A percentile compares a stretch with the other conserved stretches of the same genome.
These are phyloP conservation scores for Vigna trinervia DNA, from an alignment of 306 rosid genomes.

Conservation along the genomic window DNA sequence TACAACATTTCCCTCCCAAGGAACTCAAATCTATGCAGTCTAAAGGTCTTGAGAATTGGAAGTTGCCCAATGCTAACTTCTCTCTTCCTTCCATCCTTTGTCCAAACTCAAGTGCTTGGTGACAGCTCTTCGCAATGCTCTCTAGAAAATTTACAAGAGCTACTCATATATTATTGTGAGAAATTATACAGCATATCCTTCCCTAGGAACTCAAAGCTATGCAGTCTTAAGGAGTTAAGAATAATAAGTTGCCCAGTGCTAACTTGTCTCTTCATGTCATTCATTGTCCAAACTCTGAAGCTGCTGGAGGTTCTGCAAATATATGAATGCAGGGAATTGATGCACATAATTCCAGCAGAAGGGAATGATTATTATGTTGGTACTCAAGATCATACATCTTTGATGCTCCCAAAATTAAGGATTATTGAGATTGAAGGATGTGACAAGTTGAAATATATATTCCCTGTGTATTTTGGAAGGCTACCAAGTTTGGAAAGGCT, in stretches of 20 bases:
- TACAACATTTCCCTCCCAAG: constrained; percentile 37
- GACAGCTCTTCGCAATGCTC: not conserved
- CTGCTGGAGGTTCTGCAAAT: not conserved
- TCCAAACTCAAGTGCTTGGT: not conserved
- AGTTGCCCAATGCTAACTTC: not conserved
- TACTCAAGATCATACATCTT: not conserved
- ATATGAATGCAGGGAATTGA: not conserved
- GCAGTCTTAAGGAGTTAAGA: not conserved
- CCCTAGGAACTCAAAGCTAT: constrained; percentile 31
- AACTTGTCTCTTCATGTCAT: not conserved
- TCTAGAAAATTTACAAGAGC: constrained; percentile 29
- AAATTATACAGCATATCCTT: constrained; percentile 35
- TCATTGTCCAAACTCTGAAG: constrained; percentile 19
- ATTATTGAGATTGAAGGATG: constrained; percentile 1
- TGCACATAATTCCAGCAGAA: constrained; percentile 2
- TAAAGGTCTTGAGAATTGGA: not conserved
- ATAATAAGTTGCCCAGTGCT: not conserved
- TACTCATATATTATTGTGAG: not conserved
- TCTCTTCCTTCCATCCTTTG: constrained; percentile 6
- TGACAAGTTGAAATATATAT: constrained; percentile 14
- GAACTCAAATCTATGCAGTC: constrained; percentile 28
- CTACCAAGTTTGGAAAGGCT: not conserved
- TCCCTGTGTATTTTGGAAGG: not conserved
- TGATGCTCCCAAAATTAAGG: constrained; percentile 28
- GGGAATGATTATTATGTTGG: not conserved